Conservation (phyloP, 768 basidiomycete genomes). For the Suillus fuscotomentosus region DNA sequence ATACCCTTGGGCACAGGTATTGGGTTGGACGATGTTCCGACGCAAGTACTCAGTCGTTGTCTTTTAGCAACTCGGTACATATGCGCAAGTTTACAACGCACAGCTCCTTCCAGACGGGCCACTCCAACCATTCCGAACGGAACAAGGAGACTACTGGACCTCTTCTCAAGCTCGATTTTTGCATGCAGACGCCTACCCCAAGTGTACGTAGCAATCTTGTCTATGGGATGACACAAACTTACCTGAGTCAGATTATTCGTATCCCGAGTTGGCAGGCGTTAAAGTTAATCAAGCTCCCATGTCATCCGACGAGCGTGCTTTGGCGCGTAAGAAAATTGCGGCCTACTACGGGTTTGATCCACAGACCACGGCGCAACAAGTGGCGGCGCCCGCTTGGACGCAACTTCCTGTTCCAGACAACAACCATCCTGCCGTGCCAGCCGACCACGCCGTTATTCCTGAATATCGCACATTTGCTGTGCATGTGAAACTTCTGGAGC, state of each 20-base stretch:
- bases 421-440: conserved; percentile 11
- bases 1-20: conserved; percentile 22
- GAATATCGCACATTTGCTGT: conserved; percentile 27
- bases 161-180: conserved; percentile 24
- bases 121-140: conserved; percentile 22
- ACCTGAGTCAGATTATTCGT: conserved; percentile 24
- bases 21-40: neutral
- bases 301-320: conserved; percentile 15
- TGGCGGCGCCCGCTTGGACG: conserved; percentile 9
- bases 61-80: conserved; percentile 19
- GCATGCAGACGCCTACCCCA: conserved; percentile 16
- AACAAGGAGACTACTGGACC: conserved; percentile 24
- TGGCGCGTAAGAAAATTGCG: conserved; percentile 21
- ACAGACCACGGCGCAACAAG: conserved; percentile 7
- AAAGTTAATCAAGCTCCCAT: conserved; percentile 21
- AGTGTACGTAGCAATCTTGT: conserved; percentile 13
- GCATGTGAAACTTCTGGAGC: conserved; percentile 22
- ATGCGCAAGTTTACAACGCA: conserved; percentile 18
- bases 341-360: conserved; percentile 25
- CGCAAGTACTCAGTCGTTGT: neutral
- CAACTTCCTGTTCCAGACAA: conserved; percentile 17
- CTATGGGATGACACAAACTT: neutral
- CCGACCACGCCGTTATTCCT: conserved; percentile 14
- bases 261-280: conserved; percentile 22
- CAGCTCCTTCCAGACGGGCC: conserved; percentile 16